Conservation (phyloP, 2,329 filamentous ascomycete genomes). For the Diaporthe sp. region DNA sequence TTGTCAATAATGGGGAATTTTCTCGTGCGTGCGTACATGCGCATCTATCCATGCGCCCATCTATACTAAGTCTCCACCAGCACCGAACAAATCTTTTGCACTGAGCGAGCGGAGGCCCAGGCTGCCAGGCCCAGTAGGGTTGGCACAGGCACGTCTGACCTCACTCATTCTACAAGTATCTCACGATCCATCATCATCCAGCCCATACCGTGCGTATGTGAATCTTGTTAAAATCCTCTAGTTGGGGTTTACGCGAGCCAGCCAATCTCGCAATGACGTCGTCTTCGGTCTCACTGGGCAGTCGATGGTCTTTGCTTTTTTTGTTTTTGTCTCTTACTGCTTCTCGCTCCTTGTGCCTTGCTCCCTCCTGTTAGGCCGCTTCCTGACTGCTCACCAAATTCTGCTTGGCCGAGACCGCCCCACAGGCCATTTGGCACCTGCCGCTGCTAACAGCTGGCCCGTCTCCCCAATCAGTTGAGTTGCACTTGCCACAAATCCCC, state of each 20-base stretch:
- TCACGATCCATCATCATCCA: slow-evolving; percentile 2
- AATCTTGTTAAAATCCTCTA: neutral
- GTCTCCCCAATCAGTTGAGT: slow-evolving; percentile 8
- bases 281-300: slow-evolving; percentile 2
- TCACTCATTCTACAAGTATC: neutral
- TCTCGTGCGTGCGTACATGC: slow-evolving; percentile 2
- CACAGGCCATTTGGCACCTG: slow-evolving; percentile 17
- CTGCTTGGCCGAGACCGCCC: slow-evolving; percentile 18
- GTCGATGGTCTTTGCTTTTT: slow-evolving; percentile 24
- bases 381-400: neutral
- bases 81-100: slow-evolving; percentile 8
- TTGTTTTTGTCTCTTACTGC: neutral
- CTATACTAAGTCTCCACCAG: neutral
- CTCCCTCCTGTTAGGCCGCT: slow-evolving; percentile 22
- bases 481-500: slow-evolving; percentile 3
- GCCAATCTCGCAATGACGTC: slow-evolving; percentile 38
- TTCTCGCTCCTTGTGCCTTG: neutral
- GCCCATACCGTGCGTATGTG: neutral
- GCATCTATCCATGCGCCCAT: slow-evolving; percentile 23
- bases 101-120: slow-evolving; percentile 11
- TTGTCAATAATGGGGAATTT: slow-evolving; percentile 19
- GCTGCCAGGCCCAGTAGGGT: neutral
- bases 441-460: slow-evolving; percentile 32
- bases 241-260: slow-evolving; percentile 29
- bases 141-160: slow-evolving; percentile 27